Evolutionary conservation across 495 filamentous ascomycete genomes (phyloP), one percentile per base, ranked within the genome.

Genomic region (Lepraria neglecta): DNA sequence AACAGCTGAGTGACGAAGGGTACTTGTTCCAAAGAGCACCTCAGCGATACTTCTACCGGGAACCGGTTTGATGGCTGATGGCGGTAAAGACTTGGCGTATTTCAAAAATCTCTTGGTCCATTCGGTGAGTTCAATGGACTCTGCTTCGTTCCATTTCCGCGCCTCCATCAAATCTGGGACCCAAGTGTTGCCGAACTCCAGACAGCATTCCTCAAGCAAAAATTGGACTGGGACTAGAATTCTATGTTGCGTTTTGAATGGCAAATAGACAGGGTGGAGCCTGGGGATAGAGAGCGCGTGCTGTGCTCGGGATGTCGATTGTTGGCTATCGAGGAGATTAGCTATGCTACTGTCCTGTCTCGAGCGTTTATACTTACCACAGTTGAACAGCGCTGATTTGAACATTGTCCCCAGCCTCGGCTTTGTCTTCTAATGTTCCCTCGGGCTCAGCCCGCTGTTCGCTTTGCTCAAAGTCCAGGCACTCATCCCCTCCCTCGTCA

Each of bases 51-150:
- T 59, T 62, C 63, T 66, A 50, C 59, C 59, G 31, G 51, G 38
- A 46, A 65, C 44, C 54, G 28, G 59, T 63, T 58, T 55, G 28
- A 62, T 59, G 6, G 64, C 59, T 21, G 53, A 35, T 24, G 46
- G 31, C 17, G 64, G 64, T 46, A 66, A 55, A 54, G 35, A 40
- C 30, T 56, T 55, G 19, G 46, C 35, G 40, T 38, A 30, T 63
- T 60, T 66, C 42, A 52, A 27, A n/a, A 66, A 55, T 35, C 35
- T 54, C 46, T 62, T 58, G 40, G 60, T 66, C 64, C 64, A 66
- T 56, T 66, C 54, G 19, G 59, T 66, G 24, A 66, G 60, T 54
- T 66, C 64, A 59, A 66, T 55, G 33, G 64, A 51, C 56, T 66
- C 64, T 30, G 40, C 45, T 19, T 63, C 59, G 24, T 58, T n/a